A percentile compares a stretch with the other conserved stretches of the same genome.
Evolutionary conservation across 2,329 filamentous ascomycete genomes (phyloP).

Genomic region (Phialocephala sp.): DNA sequence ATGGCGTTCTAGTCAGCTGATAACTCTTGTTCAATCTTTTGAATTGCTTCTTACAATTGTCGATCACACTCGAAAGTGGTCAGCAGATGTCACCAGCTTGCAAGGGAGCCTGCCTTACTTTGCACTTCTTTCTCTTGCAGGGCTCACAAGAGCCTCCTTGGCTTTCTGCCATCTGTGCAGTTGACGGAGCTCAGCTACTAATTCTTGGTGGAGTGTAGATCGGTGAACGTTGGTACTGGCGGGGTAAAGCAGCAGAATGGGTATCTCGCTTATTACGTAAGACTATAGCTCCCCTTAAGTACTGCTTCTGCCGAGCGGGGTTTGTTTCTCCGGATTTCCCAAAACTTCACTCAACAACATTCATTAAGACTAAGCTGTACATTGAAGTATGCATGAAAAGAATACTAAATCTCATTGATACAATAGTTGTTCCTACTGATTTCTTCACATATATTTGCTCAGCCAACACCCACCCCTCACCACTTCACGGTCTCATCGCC

Average conservation of each 20-base stretch:
- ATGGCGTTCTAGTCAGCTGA: neutral
- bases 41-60: conserved; percentile 6
- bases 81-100: neutral
- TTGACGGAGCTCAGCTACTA: neutral
- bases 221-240: neutral
- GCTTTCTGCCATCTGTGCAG: conserved; percentile 10
- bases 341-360: neutral
- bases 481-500: neutral
- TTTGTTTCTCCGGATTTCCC: neutral
- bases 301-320: neutral
- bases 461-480: neutral
- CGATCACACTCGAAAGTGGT: conserved; percentile 17
- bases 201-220: neutral
- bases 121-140: conserved; percentile 22
- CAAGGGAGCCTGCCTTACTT: conserved; percentile 2
- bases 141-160: conserved; percentile 21
- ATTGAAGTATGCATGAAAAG: neutral
- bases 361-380: neutral
- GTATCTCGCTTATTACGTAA: neutral
- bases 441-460: neutral
- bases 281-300: neutral
- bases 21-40: neutral
- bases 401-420: too few species aligned
- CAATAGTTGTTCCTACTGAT: too few species aligned
- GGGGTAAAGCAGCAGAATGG: neutral